Conservation (phyloP, 202 grass and related monocot genomes). For the Panicum virgatum region DNA sequence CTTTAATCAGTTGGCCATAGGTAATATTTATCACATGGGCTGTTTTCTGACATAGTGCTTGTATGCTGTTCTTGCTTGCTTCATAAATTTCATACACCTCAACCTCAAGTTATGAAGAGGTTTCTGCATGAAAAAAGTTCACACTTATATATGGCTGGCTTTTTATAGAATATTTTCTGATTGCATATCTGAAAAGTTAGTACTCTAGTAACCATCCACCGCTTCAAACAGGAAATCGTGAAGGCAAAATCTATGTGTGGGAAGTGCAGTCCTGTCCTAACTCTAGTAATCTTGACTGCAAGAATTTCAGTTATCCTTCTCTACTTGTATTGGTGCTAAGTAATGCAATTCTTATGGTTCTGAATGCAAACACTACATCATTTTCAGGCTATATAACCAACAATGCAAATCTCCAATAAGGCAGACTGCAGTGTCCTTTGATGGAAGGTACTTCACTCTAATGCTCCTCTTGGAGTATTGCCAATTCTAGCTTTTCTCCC, state of each 20-base stretch:
- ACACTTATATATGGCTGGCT: not conserved
- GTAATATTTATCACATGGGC: conserved; percentile 38
- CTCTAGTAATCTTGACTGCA: conserved; percentile 47
- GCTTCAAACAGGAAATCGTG: conserved; percentile 70
- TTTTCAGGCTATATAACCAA: conserved; percentile 67
- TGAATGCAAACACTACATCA: conserved; percentile 6
- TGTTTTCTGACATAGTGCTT: not conserved
- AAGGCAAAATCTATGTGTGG: conserved; percentile 96
- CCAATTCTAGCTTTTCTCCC: conserved; percentile 11
- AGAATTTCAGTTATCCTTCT: conserved; percentile 14
- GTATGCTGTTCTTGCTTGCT: conserved; percentile 6
- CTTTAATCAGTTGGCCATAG: conserved; percentile 89
- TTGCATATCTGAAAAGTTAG: not conserved
- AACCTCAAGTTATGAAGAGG: conserved; percentile 16
- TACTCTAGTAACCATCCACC: not conserved
- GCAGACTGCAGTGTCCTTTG: conserved; percentile 88
- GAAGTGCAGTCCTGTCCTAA: conserved; percentile 81
- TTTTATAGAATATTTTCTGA: not conserved
- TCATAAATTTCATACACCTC: not conserved
- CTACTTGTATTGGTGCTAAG: not conserved
- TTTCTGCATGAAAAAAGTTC: not conserved
- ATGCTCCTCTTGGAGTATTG: not conserved
- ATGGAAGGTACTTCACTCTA: conserved; percentile 75
- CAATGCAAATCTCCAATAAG: conserved; percentile 90
- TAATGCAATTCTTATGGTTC: too few relatives aligned